phyloP scores from a whole-genome alignment of 139 green algal species.

The Spirogloea muscicola region DNA sequence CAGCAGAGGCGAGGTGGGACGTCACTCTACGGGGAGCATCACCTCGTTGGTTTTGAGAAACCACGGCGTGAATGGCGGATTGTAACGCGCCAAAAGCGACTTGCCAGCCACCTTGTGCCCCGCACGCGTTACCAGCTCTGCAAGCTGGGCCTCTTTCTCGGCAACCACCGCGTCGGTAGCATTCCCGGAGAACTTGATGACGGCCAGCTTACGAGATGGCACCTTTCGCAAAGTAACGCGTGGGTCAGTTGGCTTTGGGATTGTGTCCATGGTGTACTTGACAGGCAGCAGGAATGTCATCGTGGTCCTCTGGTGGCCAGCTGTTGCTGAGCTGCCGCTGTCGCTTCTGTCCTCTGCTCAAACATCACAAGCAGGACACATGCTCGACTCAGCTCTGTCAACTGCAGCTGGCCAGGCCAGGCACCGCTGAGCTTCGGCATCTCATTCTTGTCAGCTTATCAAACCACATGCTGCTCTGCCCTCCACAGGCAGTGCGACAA shows the following conservation, averaged over 20 bases:
- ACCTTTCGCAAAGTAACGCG: slow-evolving; percentile 8
- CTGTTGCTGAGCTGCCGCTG: too few relatives aligned
- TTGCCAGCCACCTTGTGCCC: neutral
- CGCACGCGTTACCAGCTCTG: too few relatives aligned
- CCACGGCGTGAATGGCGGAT: slow-evolving; percentile 39
- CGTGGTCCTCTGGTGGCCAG: neutral
- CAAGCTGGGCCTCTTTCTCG: neutral
- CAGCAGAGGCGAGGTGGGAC: too few relatives aligned
- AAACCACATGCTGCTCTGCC: neutral
- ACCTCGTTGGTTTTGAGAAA: slow-evolving; percentile 50
- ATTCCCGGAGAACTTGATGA: slow-evolving; percentile 10
- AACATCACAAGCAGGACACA: too few relatives aligned
- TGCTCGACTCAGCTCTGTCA: too few relatives aligned
- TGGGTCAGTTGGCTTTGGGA: slow-evolving; percentile 18
- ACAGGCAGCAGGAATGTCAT: slow-evolving; percentile 30
- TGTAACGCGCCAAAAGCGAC: slow-evolving; percentile 24
- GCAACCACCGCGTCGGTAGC: neutral
- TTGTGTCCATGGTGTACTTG: slow-evolving; percentile 32
- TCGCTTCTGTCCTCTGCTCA: too few relatives aligned
- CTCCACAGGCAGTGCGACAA: too few relatives aligned
- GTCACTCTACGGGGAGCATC: slow-evolving; percentile 14
- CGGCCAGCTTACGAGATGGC: neutral
- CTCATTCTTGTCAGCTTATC: too few relatives aligned
- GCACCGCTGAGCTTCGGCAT: too few relatives aligned
- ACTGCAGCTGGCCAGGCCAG: too few relatives aligned